These are phyloP conservation scores for Saccharomyces mikatae DNA, from an alignment of 805 yeast genomes.

Conservation along the genomic window DNA sequence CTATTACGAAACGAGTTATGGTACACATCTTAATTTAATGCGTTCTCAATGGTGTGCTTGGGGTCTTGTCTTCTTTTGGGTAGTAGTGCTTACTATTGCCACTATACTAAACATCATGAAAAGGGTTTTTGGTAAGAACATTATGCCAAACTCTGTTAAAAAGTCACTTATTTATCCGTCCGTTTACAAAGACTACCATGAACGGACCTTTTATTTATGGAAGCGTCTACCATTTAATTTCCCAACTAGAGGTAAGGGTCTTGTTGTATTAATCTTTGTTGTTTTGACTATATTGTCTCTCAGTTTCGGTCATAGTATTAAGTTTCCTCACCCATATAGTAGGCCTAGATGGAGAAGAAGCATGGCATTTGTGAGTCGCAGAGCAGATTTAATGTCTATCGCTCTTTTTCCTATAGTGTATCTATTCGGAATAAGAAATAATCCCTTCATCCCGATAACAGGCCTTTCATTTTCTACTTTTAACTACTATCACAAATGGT, in stretches of 20 bases:
- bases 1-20: conserved; percentile 30
- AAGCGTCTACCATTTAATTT: conserved; percentile 25
- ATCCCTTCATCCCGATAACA: conserved; percentile 51
- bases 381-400: conserved; percentile 44
- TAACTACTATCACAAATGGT: conserved; percentile 58
- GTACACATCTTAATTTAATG: conserved; percentile 31
- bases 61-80: conserved; percentile 41
- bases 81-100: conserved; percentile 26
- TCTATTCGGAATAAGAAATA: conserved; percentile 67
- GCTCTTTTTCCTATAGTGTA: conserved; percentile 50
- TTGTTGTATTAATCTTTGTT: conserved; percentile 29
- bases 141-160: conserved; percentile 16
- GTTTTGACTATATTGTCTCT: conserved; percentile 28
- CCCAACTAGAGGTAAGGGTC: conserved; percentile 26
- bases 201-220: conserved; percentile 15
- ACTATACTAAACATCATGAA: conserved; percentile 26
- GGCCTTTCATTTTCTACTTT: conserved; percentile 58
- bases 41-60: conserved; percentile 38
- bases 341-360: conserved; percentile 28
- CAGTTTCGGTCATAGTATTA: conserved; percentile 31
- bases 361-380: conserved; percentile 40
- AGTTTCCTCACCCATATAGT: conserved; percentile 34
- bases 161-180: conserved; percentile 23
- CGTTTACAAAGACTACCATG: conserved; percentile 14
- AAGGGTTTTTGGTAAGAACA: conserved; percentile 16